Percentiles rank a stretch among this genome's conserved stretches.
phyloP scores from a whole-genome alignment of 805 yeast genomes.

The Starmerella apis region DNA sequence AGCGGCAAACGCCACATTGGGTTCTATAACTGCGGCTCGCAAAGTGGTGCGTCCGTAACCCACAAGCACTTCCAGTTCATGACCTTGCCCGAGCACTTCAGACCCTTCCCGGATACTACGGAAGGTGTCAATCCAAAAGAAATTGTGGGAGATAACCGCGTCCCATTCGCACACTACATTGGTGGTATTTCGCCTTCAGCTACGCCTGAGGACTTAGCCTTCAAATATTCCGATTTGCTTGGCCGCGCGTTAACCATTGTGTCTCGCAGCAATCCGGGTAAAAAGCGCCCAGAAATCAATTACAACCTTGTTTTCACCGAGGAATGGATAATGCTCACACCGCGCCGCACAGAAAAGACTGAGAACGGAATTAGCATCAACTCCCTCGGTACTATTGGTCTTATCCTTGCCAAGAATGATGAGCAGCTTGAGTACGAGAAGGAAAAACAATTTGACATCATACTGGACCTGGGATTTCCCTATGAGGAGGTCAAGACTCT shows the following conservation, averaged over 20 bases:
- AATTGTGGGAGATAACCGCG: constrained; percentile 34
- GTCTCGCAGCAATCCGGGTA: constrained; percentile 42
- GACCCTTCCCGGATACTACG: constrained; percentile 47
- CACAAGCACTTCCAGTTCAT: constrained; percentile 89
- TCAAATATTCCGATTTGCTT: constrained; percentile 53
- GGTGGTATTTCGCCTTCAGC: constrained; percentile 46
- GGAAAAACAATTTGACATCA: constrained; percentile 14
- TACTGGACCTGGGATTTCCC: constrained; percentile 23
- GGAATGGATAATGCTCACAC: constrained; percentile 77
- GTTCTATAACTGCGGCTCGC: constrained; percentile 79
- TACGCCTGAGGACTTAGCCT: constrained; percentile 38
- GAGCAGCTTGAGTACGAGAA: constrained; percentile 31
- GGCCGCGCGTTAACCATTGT: constrained; percentile 46
- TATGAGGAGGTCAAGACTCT: constrained; percentile 22
- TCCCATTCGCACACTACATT: constrained; percentile 74
- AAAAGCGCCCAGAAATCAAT: constrained; percentile 36
- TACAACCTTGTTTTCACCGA: constrained; percentile 76
- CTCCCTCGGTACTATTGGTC: constrained; percentile 70
- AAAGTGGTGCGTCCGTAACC: constrained; percentile 88
- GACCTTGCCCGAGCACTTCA: constrained; percentile 50
- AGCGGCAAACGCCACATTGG: constrained; percentile 52
- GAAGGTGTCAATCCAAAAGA: constrained; percentile 34
- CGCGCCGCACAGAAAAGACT: constrained; percentile 42
- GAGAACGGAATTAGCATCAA: constrained; percentile 50
- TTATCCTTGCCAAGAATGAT: constrained; percentile 62